Evolutionary conservation across 169 alveolate species (phyloP).

Genomic region (Eimeria falciformis): DNA sequence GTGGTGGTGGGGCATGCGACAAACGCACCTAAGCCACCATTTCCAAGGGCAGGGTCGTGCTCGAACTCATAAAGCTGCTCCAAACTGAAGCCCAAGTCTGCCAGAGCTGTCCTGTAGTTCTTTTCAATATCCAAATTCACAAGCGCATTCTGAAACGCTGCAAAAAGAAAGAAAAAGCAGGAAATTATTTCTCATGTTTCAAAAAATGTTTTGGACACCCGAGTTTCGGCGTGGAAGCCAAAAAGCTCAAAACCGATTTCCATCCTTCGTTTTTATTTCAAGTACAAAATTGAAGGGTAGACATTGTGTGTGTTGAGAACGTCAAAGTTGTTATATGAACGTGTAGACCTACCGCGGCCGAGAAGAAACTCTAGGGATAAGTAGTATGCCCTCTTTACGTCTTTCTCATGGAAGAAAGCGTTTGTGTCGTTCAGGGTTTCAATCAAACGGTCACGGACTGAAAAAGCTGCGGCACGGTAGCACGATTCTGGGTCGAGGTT

Average conservation of each 20-base stretch:
- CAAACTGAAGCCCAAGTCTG: slow-evolving; percentile 93
- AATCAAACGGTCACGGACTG: slow-evolving; percentile 94
- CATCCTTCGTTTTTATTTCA: too few species aligned
- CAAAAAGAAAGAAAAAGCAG: background rate
- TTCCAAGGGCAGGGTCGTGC: slow-evolving; percentile 98
- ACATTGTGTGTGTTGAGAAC: too few species aligned
- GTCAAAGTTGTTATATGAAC: background rate
- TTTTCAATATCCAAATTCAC: slow-evolving; percentile 93
- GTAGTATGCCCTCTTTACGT: slow-evolving; percentile 94
- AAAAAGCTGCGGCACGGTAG: slow-evolving; percentile 93
- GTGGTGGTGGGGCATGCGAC: background rate
- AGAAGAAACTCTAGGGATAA: slow-evolving; percentile 95
- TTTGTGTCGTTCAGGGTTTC: slow-evolving; percentile 96
- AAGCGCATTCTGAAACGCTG: slow-evolving; percentile 93
- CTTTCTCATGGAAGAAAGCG: slow-evolving; percentile 90
- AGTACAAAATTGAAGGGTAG: too few species aligned
- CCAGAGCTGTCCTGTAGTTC: slow-evolving; percentile 91
- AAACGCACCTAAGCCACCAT: slow-evolving; percentile 95
- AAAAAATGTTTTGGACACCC: too few species aligned
- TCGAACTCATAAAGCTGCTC: slow-evolving; percentile 96
- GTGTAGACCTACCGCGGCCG: slow-evolving; percentile 87
- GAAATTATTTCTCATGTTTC: too few species aligned
- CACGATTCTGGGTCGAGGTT: slow-evolving; percentile 90
- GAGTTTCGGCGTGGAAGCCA: too few species aligned
- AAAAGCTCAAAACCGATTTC: too few species aligned